Evolutionary conservation across 2,329 filamentous ascomycete genomes (phyloP).

Genomic region (Orbilia quercus): DNA sequence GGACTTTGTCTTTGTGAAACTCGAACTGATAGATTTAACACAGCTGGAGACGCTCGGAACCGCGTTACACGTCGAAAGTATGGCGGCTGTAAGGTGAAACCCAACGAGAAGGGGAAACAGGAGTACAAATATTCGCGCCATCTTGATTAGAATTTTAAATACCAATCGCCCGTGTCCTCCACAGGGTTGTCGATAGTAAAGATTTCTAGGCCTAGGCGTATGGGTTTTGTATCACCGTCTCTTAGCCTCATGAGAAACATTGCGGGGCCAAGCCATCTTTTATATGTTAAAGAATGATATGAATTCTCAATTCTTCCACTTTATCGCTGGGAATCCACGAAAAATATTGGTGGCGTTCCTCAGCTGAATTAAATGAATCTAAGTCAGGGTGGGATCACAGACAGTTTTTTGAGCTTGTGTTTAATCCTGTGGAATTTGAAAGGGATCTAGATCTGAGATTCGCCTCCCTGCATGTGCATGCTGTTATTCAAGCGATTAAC

Average conservation of each 20-base stretch:
- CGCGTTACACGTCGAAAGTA: neutral
- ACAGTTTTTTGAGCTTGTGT: neutral
- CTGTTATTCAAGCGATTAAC: neutral
- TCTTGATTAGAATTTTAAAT: neutral
- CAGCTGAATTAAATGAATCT: neutral
- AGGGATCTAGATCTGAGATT: conserved; percentile 2
- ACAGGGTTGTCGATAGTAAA: too few relatives aligned
- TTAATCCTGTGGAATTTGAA: neutral
- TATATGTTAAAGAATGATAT: neutral
- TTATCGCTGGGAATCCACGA: neutral
- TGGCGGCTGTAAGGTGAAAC: neutral
- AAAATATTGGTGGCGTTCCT: neutral
- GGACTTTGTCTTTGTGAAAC: conserved; percentile 8
- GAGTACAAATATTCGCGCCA: neutral
- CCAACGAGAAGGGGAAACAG: neutral
- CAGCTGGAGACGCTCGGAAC: conserved; percentile 18
- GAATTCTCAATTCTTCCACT: neutral
- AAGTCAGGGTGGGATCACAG: neutral
- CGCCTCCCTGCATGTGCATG: neutral
- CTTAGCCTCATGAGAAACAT: neutral
- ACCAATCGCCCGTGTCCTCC: too few relatives aligned
- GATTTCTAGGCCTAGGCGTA: neutral
- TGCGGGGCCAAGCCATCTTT: neutral
- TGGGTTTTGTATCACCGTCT: neutral
- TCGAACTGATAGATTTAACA: conserved; percentile 7